A percentile compares a stretch with the other conserved stretches of the same genome.
Conservation (phyloP, 371 early-diverging fungal species). For the Dichotomocladium elegans region DNA sequence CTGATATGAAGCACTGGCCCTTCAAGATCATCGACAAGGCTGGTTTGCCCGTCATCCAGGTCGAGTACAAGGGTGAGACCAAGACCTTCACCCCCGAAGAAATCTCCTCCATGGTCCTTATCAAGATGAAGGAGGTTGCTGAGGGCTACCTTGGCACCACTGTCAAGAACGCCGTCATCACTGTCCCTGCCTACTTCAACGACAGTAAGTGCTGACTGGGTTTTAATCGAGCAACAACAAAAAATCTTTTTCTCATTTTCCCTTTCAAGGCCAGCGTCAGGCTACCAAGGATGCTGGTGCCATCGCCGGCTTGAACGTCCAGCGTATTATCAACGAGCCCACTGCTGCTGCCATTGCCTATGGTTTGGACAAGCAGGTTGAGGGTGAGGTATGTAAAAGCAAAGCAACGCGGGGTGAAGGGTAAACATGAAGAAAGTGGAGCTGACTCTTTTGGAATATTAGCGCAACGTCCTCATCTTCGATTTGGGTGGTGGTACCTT, state of each 20-base stretch:
- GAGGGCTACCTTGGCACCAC: conserved; percentile 82
- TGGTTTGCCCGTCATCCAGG: conserved; percentile 75
- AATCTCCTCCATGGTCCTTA: conserved; percentile 88
- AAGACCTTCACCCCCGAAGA: conserved; percentile 88
- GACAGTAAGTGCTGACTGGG: conserved; percentile 17
- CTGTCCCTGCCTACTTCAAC: conserved; percentile 91
- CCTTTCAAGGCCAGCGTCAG: conserved; percentile 67
- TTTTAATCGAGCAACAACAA: neutral
- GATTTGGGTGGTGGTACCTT: conserved; percentile 97
- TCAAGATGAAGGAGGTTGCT: conserved; percentile 90
- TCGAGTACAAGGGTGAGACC: conserved; percentile 76
- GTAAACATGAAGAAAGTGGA: neutral
- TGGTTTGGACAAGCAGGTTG: conserved; percentile 77
- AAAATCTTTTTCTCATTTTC: neutral
- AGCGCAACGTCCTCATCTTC: conserved; percentile 84
- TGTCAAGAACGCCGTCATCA: conserved; percentile 90
- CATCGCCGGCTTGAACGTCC: conserved; percentile 78
- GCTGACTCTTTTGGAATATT: neutral
- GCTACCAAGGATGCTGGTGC: conserved; percentile 84
- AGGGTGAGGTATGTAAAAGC: conserved; percentile 52
- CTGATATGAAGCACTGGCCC: conserved; percentile 91
- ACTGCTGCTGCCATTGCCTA: conserved; percentile 95
- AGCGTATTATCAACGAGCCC: conserved; percentile 93
- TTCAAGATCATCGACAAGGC: conserved; percentile 77
- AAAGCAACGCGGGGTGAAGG: neutral